Base-by-base conservation (phyloP, 148 eudicot species). In the Amaranthus palmeri region DNA sequence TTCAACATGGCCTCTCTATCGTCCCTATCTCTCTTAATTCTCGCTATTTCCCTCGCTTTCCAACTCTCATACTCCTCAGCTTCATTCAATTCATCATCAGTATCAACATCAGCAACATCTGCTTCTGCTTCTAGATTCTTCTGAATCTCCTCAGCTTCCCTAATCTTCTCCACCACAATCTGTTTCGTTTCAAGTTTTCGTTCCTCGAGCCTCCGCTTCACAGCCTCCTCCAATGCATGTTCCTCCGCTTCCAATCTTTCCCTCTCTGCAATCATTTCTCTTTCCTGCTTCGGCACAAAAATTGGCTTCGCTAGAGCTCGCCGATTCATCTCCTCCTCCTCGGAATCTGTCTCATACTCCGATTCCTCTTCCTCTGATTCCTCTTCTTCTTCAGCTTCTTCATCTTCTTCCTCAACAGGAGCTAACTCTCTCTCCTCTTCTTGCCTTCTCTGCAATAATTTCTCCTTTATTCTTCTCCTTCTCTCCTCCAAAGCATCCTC, bases 11-110 rank as follows among this genome's bases (percentile, higher is more conserved):
- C 92, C 42, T 93, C 98, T 54, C 98, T 74, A 8, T 79, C 96
- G 74, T 92, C 98, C 72, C 98, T 88, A 74, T 92, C 98, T 51
- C 98, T 74, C 87, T 91, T 93, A 13, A 93, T 93, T 84, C 98
- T 85, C 9, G 90, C 88, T 63, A 93, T 91, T 83, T 90, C 98
- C 73, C 98, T 83, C 45, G 73, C 79, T 74, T 90, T 93, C 98
- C 98, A 90, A 14, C 88, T 82, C 78, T 92, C 98, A 40, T 92
- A 92, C 74, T 93, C 98, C 78, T 93, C 98, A 0, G 93, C 96
- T 81, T 87, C 98, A 45, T 93, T 93, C 66, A 86, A n/a, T 74
- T 93, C 96, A 69, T 90, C 98, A 52, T 93, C 98, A 0, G 98
- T 93, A 5, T 93, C 96, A 49, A 93, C 87, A 60, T 90, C 96